These are phyloP conservation scores for Nigrospora sphaerica DNA, from an alignment of 2,329 filamentous ascomycete genomes.

Conservation along the genomic window DNA sequence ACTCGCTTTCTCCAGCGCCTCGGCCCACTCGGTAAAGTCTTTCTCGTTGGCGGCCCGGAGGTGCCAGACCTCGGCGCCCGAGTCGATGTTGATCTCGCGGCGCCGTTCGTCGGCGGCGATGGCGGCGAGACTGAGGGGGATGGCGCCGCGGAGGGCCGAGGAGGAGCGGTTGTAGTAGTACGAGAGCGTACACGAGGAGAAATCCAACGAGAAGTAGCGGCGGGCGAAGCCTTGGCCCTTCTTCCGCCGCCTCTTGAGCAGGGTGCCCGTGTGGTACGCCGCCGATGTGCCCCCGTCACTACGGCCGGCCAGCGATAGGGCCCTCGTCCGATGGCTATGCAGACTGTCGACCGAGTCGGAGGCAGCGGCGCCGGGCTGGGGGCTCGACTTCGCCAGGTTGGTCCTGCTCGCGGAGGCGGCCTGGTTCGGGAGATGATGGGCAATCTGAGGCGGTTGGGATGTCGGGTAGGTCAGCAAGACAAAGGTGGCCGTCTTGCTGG, in stretches of 20 bases:
- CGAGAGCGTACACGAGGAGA: constrained; percentile 85
- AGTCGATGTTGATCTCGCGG: constrained; percentile 92
- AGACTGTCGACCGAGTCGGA: constrained; percentile 56
- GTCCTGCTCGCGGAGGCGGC: constrained; percentile 36
- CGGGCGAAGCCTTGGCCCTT: constrained; percentile 88
- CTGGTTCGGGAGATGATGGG: constrained; percentile 58
- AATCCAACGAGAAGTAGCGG: constrained; percentile 93
- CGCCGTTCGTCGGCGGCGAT: constrained; percentile 84
- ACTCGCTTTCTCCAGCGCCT: constrained; percentile 76
- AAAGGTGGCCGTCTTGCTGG: constrained; percentile 90
- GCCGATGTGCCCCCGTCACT: constrained; percentile 37
- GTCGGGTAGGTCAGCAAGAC: constrained; percentile 92
- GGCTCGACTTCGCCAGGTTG: constrained; percentile 44
- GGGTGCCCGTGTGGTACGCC: constrained; percentile 72
- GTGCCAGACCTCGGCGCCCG: constrained; percentile 95
- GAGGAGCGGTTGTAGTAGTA: constrained; percentile 96
- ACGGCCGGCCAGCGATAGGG: constrained; percentile 43
- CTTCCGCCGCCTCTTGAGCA: constrained; percentile 89
- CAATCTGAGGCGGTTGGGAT: constrained; percentile 67
- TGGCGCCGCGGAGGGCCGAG: constrained; percentile 83
- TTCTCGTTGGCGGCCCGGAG: constrained; percentile 73
- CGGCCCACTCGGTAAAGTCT: constrained; percentile 84
- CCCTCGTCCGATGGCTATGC: constrained; percentile 41
- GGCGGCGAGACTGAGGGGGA: constrained; percentile 84
- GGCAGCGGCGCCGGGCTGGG: constrained; percentile 33